phyloP scores from a whole-genome alignment of 2,329 filamentous ascomycete species.

The Trichoderma atroviride region DNA sequence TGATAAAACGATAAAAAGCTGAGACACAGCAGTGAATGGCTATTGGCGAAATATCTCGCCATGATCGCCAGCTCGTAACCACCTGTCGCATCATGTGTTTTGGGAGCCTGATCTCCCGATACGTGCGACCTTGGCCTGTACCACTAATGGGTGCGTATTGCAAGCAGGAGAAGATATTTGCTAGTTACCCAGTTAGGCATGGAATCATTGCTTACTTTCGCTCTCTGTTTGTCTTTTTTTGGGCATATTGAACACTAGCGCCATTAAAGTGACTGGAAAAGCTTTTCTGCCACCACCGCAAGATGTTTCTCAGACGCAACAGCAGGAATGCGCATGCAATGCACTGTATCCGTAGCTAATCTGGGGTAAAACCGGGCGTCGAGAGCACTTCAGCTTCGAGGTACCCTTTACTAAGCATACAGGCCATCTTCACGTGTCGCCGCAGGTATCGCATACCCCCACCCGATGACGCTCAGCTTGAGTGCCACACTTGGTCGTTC shows the following conservation, averaged over 20 bases:
- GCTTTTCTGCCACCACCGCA: not conserved
- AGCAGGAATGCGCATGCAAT: not conserved
- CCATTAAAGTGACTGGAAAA: not conserved
- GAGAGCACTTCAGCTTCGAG: not conserved
- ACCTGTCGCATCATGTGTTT: constrained; percentile 1
- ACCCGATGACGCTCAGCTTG: constrained; percentile 11
- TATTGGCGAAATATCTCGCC: constrained; percentile 7
- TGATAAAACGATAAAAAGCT: not conserved
- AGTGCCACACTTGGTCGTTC: not conserved
- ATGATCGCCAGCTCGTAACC: not conserved
- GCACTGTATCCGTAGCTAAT: no score
- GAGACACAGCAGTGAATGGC: not conserved
- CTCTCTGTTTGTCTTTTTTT: not conserved
- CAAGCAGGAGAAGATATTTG: not conserved
- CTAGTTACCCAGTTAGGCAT: not conserved
- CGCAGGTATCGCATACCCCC: constrained; percentile 22
- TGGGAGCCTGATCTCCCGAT: not conserved
- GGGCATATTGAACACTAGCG: not conserved
- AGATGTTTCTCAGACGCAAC: not conserved
- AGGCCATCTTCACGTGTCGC: constrained; percentile 23
- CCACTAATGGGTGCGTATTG: not conserved
- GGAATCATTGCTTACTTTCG: not conserved
- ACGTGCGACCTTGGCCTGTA: not conserved
- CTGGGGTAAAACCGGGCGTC: constrained; percentile 11
- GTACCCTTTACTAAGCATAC: constrained; percentile 1